Conservation (phyloP, 2,329 filamentous ascomycete species). For the Coniochaeta sp. region DNA sequence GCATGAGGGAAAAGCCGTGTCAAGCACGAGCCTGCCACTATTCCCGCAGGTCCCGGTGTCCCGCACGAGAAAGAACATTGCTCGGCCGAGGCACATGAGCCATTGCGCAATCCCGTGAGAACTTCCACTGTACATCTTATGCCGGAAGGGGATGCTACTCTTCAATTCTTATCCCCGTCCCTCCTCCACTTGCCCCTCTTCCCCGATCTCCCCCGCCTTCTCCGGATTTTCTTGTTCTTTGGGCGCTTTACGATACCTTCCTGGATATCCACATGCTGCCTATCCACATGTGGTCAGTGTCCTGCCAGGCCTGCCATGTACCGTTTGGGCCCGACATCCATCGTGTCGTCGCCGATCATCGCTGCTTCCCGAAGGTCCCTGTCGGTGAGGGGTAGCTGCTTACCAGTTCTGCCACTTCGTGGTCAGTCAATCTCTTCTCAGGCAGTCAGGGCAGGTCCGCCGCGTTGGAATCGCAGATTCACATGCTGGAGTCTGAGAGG, state of each 20-base stretch:
- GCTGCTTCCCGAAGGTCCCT: not conserved
- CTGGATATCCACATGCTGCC: too few relatives aligned
- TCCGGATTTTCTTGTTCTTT: not conserved
- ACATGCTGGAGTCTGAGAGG: not conserved
- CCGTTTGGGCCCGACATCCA: not conserved
- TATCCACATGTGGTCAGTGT: not conserved
- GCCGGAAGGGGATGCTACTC: not conserved
- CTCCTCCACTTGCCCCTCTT: not conserved
- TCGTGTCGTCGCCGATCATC: not conserved
- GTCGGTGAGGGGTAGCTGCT: not conserved
- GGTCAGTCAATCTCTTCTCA: too few relatives aligned
- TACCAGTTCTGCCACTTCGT: too few relatives aligned
- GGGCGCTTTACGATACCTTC: not conserved
- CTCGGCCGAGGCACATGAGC: not conserved
- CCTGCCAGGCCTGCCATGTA: not conserved
- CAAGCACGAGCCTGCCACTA: not conserved
- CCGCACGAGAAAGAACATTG: not conserved
- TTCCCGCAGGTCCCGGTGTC: not conserved
- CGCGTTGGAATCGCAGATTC: not conserved
- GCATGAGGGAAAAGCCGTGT: not conserved
- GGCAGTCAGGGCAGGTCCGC: not conserved
- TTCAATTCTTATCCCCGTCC: not conserved
- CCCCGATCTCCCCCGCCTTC: not conserved
- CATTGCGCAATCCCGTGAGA: not conserved
- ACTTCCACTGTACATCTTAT: not conserved